Base-by-base conservation (phyloP, 192 early-diverging fungal genomes). In the Backusella westeae region DNA sequence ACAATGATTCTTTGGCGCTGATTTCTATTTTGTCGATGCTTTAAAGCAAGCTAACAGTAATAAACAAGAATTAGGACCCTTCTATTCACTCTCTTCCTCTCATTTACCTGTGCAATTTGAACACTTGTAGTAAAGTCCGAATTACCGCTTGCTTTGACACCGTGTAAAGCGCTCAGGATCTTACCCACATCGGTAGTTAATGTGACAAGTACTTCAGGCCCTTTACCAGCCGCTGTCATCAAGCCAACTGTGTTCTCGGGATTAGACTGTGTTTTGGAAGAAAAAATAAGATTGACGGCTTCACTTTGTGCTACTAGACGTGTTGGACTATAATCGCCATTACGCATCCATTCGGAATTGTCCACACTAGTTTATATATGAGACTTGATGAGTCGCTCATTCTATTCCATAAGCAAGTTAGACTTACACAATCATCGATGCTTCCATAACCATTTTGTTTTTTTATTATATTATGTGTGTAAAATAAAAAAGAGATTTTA, bases 261-360 rank as follows among this genome's bases (percentile, higher is more conserved):
- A 83, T 99, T 97, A 39, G 89, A 89, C 66, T 93, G 91, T 7
- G 93, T 96, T 83, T 99, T 99, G 63, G 92, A 90, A 49, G 89
- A 87, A 83, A 98, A 98, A 78, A 99, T 86, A 72, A 95, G 86
- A 81, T 94, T 96, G 76, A 95, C 95, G 0, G 96, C 91, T 81
- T 99, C 98, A 56, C 90, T 92, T 84, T 99, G 98, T 67, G 97
- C 97, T 79, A 95, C 93, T 78, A 95, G 85, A 75, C 98, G 90
- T 36, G 92, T 94, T 21, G 98, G 98, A 71, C 94, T 96, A 83
- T 96, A 98, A 81, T 99, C 98, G 72, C 97, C 98, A 79, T 98
- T 98, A 80, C 98, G 91, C 92, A 96, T 95, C 95, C 96, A 99
- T 83, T 99, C 98, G 4, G 96, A 98, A 86, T 99, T 99, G 83